phyloP scores from a whole-genome alignment of 306 rosid species.

The Prunus padus region DNA sequence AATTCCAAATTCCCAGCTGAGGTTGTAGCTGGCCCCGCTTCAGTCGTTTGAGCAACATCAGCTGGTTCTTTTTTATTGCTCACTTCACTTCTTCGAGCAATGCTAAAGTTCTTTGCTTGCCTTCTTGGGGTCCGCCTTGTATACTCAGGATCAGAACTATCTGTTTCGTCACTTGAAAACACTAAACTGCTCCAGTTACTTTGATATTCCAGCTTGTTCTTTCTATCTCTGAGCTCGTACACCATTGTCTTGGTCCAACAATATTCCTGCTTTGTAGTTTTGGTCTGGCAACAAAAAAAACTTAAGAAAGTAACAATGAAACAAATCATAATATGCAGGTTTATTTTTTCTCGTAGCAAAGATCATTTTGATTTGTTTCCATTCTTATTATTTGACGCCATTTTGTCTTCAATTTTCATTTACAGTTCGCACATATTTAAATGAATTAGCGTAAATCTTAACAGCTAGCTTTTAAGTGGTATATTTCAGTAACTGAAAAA shows the following conservation, averaged over 20 bases:
- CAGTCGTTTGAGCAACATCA: background rate
- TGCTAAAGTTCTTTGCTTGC: too few species aligned
- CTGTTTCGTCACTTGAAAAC: background rate
- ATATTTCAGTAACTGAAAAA: background rate
- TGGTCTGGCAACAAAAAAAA: background rate
- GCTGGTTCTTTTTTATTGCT: too few species aligned
- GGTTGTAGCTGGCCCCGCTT: background rate
- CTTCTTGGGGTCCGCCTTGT: background rate
- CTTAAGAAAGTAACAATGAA: background rate
- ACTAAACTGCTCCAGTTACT: background rate
- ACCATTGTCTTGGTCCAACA: background rate
- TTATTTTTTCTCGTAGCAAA: background rate
- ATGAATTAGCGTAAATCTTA: background rate
- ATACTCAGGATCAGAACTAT: background rate
- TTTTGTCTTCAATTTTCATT: background rate
- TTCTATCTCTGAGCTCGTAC: background rate
- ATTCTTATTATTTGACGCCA: background rate
- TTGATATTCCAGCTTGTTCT: background rate
- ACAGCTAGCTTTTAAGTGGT: background rate
- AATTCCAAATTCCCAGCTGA: background rate
- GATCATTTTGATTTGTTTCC: constrained; percentile 2
- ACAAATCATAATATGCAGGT: background rate
- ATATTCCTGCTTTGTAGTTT: background rate
- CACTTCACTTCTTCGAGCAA: background rate
- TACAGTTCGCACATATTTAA: background rate